These are phyloP conservation scores for Sphaerobolus stellatus DNA, from an alignment of 1,284 basidiomycete genomes.

Conservation along the genomic window DNA sequence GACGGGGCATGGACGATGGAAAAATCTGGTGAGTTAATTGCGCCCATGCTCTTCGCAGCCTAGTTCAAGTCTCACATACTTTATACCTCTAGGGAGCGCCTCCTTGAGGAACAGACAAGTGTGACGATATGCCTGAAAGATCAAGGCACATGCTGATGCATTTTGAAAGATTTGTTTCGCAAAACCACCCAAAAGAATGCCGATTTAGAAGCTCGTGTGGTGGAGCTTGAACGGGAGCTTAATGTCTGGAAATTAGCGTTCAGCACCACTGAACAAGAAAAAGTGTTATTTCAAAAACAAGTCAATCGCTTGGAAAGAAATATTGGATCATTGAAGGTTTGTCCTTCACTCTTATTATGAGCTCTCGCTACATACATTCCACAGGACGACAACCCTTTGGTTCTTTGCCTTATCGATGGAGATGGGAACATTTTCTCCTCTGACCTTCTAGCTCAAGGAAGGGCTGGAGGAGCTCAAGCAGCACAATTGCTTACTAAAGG, in stretches of 20 bases:
- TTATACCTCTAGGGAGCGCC: background rate
- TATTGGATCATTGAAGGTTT: conserved; percentile 27
- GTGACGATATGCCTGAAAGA: background rate
- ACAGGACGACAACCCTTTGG: too few relatives aligned
- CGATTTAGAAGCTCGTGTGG: conserved; percentile 30
- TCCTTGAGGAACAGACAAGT: conserved; percentile 9
- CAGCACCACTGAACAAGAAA: conserved; percentile 35
- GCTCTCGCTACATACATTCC: background rate
- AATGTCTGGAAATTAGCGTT: conserved; percentile 40
- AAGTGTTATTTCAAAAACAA: conserved; percentile 26
- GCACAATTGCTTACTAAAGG: conserved; percentile 52
- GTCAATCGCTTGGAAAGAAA: conserved; percentile 33
- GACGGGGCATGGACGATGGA: conserved; percentile 7
- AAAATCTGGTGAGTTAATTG: background rate
- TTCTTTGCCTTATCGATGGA: conserved; percentile 70
- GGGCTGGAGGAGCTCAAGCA: conserved; percentile 55
- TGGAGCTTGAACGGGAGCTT: conserved; percentile 39
- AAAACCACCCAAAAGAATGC: conserved; percentile 31
- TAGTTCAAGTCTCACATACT: background rate
- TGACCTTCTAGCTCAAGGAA: conserved; percentile 52
- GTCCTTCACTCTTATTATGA: conserved; percentile 8
- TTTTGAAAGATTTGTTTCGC: conserved; percentile 29
- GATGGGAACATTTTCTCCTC: conserved; percentile 62
- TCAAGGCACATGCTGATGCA: background rate
- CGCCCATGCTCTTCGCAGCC: background rate